These are phyloP conservation scores for Lecanosticta acicola DNA, from an alignment of 2,329 filamentous ascomycete species.

Conservation along the genomic window DNA sequence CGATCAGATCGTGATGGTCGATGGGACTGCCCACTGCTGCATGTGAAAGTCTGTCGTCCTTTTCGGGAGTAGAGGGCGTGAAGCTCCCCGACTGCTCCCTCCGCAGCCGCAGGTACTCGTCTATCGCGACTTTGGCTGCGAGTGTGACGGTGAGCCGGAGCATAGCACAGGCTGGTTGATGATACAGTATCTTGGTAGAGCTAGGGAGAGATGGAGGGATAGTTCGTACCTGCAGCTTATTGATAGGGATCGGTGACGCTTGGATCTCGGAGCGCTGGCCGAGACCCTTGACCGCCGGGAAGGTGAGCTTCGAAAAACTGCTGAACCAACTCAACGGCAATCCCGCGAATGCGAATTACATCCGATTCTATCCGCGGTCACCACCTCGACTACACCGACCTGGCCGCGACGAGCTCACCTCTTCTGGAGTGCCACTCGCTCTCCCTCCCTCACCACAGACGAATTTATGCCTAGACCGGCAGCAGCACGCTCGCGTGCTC, in stretches of 20 bases:
- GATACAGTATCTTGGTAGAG: no score
- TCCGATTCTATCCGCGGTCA: conserved; percentile 1
- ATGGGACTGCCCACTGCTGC: conserved; percentile 58
- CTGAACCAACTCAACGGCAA: not conserved
- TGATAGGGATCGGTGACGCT: conserved; percentile 5
- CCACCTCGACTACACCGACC: not conserved
- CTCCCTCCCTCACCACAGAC: conserved; percentile 2
- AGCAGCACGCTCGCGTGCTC: conserved; percentile 31
- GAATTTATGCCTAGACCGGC: conserved; percentile 30
- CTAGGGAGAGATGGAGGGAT: not conserved
- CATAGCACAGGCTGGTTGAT: conserved; percentile 45
- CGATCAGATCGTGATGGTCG: conserved; percentile 63
- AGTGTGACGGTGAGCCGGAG: conserved; percentile 72
- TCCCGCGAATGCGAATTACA: not conserved
- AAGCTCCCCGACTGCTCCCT: not conserved
- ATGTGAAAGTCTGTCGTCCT: conserved; percentile 14
- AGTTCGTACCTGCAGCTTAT: conserved; percentile 3
- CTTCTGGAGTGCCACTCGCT: not conserved
- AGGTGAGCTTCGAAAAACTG: not conserved
- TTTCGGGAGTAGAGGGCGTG: not conserved
- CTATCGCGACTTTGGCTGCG: conserved; percentile 59
- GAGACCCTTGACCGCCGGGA: not conserved
- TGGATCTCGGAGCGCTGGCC: not conserved
- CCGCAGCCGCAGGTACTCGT: conserved; percentile 25
- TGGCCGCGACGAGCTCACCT: not conserved